Evolutionary conservation across 257 asterid species (phyloP).

Genomic region (Ballota nigra): DNA sequence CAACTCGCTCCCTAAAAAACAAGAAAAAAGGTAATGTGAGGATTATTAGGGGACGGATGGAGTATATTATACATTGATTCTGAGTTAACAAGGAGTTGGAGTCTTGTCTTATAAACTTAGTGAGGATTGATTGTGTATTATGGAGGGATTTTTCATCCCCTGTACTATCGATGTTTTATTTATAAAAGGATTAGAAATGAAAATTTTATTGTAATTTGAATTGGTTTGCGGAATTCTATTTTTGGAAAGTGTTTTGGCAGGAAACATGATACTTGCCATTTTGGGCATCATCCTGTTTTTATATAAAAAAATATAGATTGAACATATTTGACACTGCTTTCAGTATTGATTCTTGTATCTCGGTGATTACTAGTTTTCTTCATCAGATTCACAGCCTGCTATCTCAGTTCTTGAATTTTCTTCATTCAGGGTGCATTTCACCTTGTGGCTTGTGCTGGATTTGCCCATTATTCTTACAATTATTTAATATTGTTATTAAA

Average conservation of each 20-base stretch:
- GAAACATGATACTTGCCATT: neutral
- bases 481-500: neutral
- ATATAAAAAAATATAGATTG: neutral
- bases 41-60: too few relatives aligned
- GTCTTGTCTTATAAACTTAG: too few relatives aligned
- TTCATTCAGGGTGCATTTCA: neutral
- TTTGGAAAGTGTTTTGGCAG: neutral
- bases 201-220: neutral
- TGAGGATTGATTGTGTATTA: too few relatives aligned
- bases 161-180: too few relatives aligned
- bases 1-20: too few relatives aligned
- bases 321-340: slow-evolving; percentile 11
- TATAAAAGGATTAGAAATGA: neutral
- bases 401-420: slow-evolving; percentile 18
- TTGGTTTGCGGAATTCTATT: neutral
- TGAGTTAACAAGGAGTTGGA: too few relatives aligned
- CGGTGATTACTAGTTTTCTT: neutral
- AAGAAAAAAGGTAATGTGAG: too few relatives aligned
- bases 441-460: slow-evolving; percentile 1
- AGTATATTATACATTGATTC: too few relatives aligned
- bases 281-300: neutral
- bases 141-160: too few relatives aligned
- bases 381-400: slow-evolving; percentile 1
- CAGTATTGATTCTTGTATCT: neutral
- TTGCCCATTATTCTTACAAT: slow-evolving; percentile 8